Evolutionary conservation across 306 rosid species (phyloP), one percentile per base, ranked within the genome.

Genomic region (Luffa acutangula): DNA sequence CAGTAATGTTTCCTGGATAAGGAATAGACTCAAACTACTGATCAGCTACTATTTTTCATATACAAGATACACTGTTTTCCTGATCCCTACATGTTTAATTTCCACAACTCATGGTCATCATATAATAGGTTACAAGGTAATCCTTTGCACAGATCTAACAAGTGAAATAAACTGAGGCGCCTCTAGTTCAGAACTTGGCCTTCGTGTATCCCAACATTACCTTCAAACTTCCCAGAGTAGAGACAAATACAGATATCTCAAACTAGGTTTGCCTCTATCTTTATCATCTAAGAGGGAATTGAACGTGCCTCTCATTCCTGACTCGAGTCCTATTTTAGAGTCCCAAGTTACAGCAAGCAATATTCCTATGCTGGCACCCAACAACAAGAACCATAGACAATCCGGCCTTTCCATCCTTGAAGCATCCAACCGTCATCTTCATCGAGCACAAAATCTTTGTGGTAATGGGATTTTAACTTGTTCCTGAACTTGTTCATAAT

Each of bases 341-440:
- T 66, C 25, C 73, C 73, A 7, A 66, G 31, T 66, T 66, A 10
- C 9, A 13, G 75, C 37, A 43, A n/a, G 54, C 17, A 4, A 18
- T n/a, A 20, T 42, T 36, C 51, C 66, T 65, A 65, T 13, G 82
- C 56, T 2, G 82, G 77, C n/a, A 52, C 82, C 86, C 84, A 84
- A 45, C 79, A 84, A 20, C 79, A 58, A 20, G 80, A 52, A 60
- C 80, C 86, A 60, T 67, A 70, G 18, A 34, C 53, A 0, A 77
- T 80, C 67, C 86, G 54, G 3, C 84, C 86, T 48, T 80, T 80
- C 86, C 86, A 84, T 77, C 84, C 86, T 52, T 84, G 84, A 9
- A 80, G 46, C 53, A 84, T 71, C 86, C 86, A 84, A 13, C 66
- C n/a, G 2, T 73, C 41, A 33, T 84, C 86, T 76, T 80, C 76